Evolutionary conservation across 2,329 filamentous ascomycete species (phyloP).

Genomic region (Aspergillus unguis): DNA sequence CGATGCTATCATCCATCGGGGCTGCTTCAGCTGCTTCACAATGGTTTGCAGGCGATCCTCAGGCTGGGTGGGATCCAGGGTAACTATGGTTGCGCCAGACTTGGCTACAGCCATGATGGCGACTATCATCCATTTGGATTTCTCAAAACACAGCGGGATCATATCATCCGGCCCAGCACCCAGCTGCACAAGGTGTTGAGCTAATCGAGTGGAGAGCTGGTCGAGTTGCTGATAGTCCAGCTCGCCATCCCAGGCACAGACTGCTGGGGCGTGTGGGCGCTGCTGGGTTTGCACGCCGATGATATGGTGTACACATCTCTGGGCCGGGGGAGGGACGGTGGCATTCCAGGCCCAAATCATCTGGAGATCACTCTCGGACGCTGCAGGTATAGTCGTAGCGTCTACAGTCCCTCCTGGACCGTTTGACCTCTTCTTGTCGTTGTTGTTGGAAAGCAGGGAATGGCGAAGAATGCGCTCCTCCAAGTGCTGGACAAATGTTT

Average conservation of each 20-base stretch:
- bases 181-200: background rate
- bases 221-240: conserved; percentile 7
- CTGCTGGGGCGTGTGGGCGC: background rate
- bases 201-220: background rate
- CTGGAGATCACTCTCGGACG: too few relatives aligned
- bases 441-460: too few relatives aligned
- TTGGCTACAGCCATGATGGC: conserved; percentile 1
- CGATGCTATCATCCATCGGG: background rate
- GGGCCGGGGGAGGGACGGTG: too few relatives aligned
- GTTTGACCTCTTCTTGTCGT: too few relatives aligned
- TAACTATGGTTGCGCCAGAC: background rate
- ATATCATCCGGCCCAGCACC: background rate
- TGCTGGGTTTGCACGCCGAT: too few relatives aligned
- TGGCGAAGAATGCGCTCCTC: too few relatives aligned
- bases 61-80: conserved; percentile 1
- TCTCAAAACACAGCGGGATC: conserved; percentile 1
- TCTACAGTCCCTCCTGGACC: too few relatives aligned
- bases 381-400: too few relatives aligned
- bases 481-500: too few relatives aligned
- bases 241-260: conserved; percentile 1
- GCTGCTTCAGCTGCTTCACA: background rate
- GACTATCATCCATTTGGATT: background rate
- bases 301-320: too few relatives aligned
- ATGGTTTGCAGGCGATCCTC: background rate
- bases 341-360: too few relatives aligned